Percentiles rank a stretch among this genome's conserved stretches.
Conservation (phyloP, 2,329 filamentous ascomycete species). For the Trichocomaceae sp. region DNA sequence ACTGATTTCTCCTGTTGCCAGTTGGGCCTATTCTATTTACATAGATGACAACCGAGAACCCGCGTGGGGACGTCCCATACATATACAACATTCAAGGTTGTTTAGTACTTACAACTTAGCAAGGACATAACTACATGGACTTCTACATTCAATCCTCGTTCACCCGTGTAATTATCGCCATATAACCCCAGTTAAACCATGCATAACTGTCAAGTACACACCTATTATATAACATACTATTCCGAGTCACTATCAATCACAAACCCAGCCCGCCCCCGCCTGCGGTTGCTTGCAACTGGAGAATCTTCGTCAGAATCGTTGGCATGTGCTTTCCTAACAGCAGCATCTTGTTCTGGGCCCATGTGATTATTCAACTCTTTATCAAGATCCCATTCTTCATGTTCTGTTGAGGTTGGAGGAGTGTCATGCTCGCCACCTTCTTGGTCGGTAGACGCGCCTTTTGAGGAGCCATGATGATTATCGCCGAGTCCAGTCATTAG, state of each 20-base stretch:
- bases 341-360: not conserved
- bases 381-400: conserved; percentile 18
- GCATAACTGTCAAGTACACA: not conserved
- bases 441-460: conserved; percentile 16
- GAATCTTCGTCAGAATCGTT: conserved; percentile 30
- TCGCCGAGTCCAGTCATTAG: conserved; percentile 21
- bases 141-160: not conserved
- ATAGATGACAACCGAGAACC: too few relatives aligned
- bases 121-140: not conserved
- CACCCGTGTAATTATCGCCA: not conserved
- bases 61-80: too few relatives aligned
- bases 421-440: conserved; percentile 17
- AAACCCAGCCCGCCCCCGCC: conserved; percentile 35
- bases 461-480: conserved; percentile 17
- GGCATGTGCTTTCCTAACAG: conserved; percentile 8
- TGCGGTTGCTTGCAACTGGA: conserved; percentile 23
- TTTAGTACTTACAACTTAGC: too few relatives aligned
- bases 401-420: conserved; percentile 24
- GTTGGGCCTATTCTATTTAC: too few relatives aligned
- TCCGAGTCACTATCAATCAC: conserved; percentile 41
- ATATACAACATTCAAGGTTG: too few relatives aligned
- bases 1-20: not conserved
- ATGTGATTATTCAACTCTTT: conserved; percentile 7
- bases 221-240: conserved; percentile 16
- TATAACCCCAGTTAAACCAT: not conserved